A percentile compares a stretch with the other conserved stretches of the same genome.
Evolutionary conservation across 2,329 filamentous ascomycete species (phyloP).

Genomic region (Scolecobasidium constrictum): DNA sequence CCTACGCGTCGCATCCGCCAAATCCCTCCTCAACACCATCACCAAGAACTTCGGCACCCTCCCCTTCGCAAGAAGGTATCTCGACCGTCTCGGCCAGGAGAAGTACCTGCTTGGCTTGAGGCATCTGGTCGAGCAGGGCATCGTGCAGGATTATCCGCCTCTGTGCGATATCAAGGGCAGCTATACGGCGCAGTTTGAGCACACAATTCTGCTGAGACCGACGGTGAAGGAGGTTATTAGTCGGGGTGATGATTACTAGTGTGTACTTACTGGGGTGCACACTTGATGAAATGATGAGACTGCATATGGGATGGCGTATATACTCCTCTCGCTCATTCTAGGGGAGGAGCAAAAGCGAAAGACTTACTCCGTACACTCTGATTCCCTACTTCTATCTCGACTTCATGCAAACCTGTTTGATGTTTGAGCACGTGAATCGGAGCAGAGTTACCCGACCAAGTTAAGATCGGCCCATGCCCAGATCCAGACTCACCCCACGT

Average conservation of each 20-base stretch:
- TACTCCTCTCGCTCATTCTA: no score
- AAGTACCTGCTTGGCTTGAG: conserved; percentile 90
- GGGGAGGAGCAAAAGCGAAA: no score
- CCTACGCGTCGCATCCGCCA: conserved; percentile 69
- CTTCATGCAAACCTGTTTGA: no score
- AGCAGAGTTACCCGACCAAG: no score
- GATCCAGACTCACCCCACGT: no score
- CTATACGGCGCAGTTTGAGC: conserved; percentile 89
- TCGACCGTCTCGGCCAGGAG: conserved; percentile 87
- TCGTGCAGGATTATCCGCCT: conserved; percentile 85
- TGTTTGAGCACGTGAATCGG: no score
- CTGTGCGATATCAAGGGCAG: conserved; percentile 87
- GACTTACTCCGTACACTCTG: no score
- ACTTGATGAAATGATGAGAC: no score
- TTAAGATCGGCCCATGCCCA: no score
- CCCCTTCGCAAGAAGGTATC: conserved; percentile 80
- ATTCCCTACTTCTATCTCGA: no score
- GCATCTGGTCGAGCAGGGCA: conserved; percentile 68
- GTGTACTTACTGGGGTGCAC: no score
- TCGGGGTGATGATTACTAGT: conserved; percentile 14
- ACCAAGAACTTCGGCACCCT: conserved; percentile 94
- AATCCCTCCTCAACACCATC: conserved; percentile 76
- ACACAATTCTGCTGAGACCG: conserved; percentile 29
- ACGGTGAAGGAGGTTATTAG: conserved; percentile 9
- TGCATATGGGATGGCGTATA: no score